Conservation (phyloP, 164 flowering plant species). For the Warburgia ugandensis region DNA sequence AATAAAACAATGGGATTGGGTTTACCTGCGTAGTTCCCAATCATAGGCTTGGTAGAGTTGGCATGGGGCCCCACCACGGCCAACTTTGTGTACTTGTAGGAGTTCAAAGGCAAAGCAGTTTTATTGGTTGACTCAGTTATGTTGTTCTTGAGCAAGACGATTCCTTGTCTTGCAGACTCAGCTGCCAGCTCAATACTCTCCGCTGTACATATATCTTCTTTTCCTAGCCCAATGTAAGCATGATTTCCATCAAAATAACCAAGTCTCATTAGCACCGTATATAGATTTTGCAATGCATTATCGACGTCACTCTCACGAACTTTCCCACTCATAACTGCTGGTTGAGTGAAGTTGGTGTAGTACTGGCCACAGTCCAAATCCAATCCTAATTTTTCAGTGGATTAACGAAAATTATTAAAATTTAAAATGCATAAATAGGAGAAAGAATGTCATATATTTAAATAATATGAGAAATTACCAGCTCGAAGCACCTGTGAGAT, state of each 20-base stretch:
- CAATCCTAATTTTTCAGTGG: constrained; percentile 2
- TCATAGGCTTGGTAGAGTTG: constrained; percentile 28
- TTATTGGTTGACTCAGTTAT: not conserved
- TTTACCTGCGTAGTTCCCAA: constrained; percentile 53
- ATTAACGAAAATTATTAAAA: too few relatives aligned
- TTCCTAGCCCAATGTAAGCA: not conserved
- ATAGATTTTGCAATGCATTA: too few relatives aligned
- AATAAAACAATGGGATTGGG: too few relatives aligned
- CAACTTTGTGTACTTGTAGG: constrained; percentile 5
- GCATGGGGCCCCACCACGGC: constrained; percentile 48
- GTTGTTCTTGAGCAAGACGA: constrained; percentile 10
- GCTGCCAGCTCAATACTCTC: constrained; percentile 6
- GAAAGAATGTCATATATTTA: not conserved
- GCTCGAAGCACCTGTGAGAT: constrained; percentile 1
- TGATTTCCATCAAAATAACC: constrained; percentile 10
- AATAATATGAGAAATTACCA: not conserved
- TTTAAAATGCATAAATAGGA: not conserved
- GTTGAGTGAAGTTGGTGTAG: not conserved
- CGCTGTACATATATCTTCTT: not conserved
- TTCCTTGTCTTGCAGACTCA: too few relatives aligned
- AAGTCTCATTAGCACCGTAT: constrained; percentile 17
- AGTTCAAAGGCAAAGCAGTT: constrained; percentile 22
- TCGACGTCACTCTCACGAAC: constrained; percentile 1
- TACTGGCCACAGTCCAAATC: constrained; percentile 10
- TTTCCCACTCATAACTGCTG: constrained; percentile 2